Base-by-base conservation (phyloP, 2,329 filamentous ascomycete genomes). In the Xylaria sp. region DNA sequence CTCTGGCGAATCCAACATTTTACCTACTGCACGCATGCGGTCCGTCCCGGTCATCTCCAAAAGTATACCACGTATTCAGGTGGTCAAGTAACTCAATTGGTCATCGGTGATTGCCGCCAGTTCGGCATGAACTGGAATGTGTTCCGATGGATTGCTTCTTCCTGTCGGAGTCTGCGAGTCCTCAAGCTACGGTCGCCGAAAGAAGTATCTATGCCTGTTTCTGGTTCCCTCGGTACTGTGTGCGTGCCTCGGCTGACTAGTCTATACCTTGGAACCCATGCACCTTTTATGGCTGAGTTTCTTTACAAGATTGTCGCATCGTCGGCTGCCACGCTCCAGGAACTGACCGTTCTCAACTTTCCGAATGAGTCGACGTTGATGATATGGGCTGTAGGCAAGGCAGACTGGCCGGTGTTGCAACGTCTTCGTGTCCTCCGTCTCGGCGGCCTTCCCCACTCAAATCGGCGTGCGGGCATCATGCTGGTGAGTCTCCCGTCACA, bases 1-100 rank as follows among this genome's bases (percentile, higher is more conserved):
- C 53, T 72, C 2, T 74, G 72, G 72, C 61, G 66, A 8, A 37
- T 61, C 11, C 72, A 72, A 50, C 23, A 64, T 21, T 68, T 67
- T 50, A 45, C 42, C 38, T n/a, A 5, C 14, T 46, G 23, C 28
- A 35, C 37, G 8, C 53, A 57, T 15, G 15, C 25, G 4, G 17
- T 55, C 28, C 42, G 31, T 17, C 19, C n/a, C 8, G n/a, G 38
- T 12, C 47, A 46, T 7, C 49, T 61, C 21, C 49, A 57, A 46
- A 64, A 46, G 15, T 66, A 66, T 12, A 53, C 49, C 4, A 23
- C 19, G 4, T 66, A 66, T 33, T 28, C 64, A 4, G 63, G 61
- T 2, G 40, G 12, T 23, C 49, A 38, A 12, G 54, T 66, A 1
- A 68, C 63, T 9, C 63, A 70, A 38, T 52, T 73, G 11, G 47